Conservation (phyloP, 2,329 filamentous ascomycete genomes). For the Ophiostoma quercus region DNA sequence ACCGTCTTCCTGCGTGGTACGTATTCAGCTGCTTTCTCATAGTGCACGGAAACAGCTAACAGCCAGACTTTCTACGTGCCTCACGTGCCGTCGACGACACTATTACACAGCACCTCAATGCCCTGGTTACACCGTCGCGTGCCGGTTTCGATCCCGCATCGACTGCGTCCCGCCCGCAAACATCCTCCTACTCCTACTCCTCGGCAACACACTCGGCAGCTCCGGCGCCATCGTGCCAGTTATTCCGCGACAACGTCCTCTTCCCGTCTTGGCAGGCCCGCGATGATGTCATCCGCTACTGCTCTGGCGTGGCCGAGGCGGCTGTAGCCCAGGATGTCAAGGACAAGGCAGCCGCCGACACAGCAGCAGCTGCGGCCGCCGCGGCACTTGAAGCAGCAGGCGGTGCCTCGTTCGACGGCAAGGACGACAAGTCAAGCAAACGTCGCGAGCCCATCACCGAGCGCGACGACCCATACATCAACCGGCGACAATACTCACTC, state of each 20-base stretch:
- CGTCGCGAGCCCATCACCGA: slow-evolving; percentile 63
- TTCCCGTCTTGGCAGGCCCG: slow-evolving; percentile 86
- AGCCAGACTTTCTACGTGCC: slow-evolving; percentile 78
- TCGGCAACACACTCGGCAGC: slow-evolving; percentile 50
- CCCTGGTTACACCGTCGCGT: slow-evolving; percentile 68
- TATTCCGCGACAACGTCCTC: slow-evolving; percentile 71
- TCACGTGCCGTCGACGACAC: slow-evolving; percentile 90
- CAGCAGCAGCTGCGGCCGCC: background rate
- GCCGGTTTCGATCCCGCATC: slow-evolving; percentile 73
- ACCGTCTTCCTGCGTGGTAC: slow-evolving; percentile 62
- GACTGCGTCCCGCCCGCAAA: slow-evolving; percentile 58
- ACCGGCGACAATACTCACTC: slow-evolving; percentile 70
- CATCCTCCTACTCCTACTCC: slow-evolving; percentile 50
- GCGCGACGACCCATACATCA: slow-evolving; percentile 85
- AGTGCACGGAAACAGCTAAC: no score
- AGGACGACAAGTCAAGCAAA: background rate
- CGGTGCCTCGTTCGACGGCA: background rate
- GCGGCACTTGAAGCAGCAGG: slow-evolving; percentile 5
- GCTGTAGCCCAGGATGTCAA: slow-evolving; percentile 58
- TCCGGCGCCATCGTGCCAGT: slow-evolving; percentile 56
- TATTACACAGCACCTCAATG: slow-evolving; percentile 89
- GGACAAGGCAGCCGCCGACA: background rate
- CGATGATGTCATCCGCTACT: slow-evolving; percentile 81
- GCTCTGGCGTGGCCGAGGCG: slow-evolving; percentile 65
- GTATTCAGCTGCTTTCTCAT: no score